These are phyloP conservation scores for Tetrapisispora taiwanensis DNA, from an alignment of 805 yeast species.

Conservation along the genomic window DNA sequence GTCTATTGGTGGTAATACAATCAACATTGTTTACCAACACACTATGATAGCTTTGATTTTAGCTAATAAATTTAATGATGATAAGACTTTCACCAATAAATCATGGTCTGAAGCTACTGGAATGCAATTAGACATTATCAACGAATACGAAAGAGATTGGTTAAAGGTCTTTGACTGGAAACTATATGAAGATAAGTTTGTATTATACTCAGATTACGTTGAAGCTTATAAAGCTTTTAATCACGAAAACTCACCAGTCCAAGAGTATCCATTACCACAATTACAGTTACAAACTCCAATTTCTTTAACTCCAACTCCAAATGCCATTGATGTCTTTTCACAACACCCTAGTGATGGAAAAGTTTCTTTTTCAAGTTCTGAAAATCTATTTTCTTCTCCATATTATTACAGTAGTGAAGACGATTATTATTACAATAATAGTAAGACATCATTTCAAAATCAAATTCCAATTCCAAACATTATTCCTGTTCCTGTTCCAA, in stretches of 20 bases:
- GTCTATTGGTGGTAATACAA: conserved; percentile 24
- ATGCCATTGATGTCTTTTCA: conserved; percentile 1
- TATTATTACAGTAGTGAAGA: conserved; percentile 1
- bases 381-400: conserved; percentile 8
- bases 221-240: conserved; percentile 18
- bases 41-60: conserved; percentile 62
- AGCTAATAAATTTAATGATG: conserved; percentile 93
- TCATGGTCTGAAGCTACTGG: conserved; percentile 98
- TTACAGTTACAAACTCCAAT: conserved; percentile 11
- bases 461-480: not conserved
- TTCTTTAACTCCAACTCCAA: not conserved
- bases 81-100: conserved; percentile 87
- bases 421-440: not conserved
- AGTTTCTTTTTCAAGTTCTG: conserved; percentile 3
- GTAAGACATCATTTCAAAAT: not conserved
- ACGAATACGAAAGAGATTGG: conserved; percentile 64
- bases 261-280: conserved; percentile 3
- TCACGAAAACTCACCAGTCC: conserved; percentile 12
- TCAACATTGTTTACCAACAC: conserved; percentile 40
- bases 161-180: conserved; percentile 50
- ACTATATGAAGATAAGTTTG: conserved; percentile 33
- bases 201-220: conserved; percentile 17
- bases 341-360: conserved; percentile 3
- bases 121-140: conserved; percentile 48
- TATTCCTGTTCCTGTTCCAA: not conserved